Conservation (phyloP, 345 rosid species). For the Gossypium stocksii region DNA sequence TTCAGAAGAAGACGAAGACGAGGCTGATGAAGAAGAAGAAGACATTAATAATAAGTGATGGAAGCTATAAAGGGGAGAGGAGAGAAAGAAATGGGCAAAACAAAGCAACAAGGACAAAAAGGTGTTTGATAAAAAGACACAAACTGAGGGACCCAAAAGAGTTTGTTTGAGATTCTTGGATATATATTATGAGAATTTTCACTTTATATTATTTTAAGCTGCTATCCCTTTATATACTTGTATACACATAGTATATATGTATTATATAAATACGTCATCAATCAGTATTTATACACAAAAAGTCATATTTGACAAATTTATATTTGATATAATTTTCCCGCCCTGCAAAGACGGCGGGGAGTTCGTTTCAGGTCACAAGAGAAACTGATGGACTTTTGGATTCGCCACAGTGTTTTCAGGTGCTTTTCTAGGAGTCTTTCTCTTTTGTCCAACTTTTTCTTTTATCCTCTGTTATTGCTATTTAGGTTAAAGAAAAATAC, state of each 20-base stretch:
- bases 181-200: background rate
- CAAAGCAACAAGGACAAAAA: conserved; percentile 56
- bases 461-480: background rate
- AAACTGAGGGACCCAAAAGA: conserved; percentile 59
- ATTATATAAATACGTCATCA: background rate
- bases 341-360: conserved; percentile 26
- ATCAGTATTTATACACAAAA: too few relatives aligned
- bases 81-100: conserved; percentile 29
- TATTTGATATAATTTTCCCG: conserved; percentile 1
- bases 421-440: conserved; percentile 9
- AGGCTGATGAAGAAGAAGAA: conserved; percentile 33
- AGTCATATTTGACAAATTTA: too few relatives aligned
- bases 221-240: background rate
- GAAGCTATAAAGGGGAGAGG: conserved; percentile 20
- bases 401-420: conserved; percentile 15
- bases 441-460: conserved; percentile 16
- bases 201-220: background rate
- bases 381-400: conserved; percentile 10
- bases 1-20: conserved; percentile 29
- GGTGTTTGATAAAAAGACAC: conserved; percentile 71
- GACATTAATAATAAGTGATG: conserved; percentile 23
- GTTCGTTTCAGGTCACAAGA: conserved; percentile 6
- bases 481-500: background rate
- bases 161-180: conserved; percentile 18
- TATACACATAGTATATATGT: background rate